These are phyloP conservation scores for Nectriaceae sp. DNA, from an alignment of 2,329 filamentous ascomycete genomes.

Conservation along the genomic window DNA sequence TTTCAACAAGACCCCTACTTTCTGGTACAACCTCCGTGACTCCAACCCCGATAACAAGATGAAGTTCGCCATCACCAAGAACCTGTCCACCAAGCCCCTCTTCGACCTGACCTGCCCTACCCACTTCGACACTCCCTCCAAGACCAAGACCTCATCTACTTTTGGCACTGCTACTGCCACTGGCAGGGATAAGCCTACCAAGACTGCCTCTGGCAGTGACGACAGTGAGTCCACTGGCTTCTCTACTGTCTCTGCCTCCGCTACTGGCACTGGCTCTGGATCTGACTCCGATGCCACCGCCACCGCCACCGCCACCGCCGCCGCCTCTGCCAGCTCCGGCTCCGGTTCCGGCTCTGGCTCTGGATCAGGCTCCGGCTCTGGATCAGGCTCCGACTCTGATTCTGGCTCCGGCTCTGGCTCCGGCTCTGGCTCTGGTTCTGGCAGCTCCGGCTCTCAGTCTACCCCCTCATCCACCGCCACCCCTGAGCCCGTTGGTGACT, in stretches of 20 bases:
- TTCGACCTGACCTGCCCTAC: slow-evolving; percentile 57
- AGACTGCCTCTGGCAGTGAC: not conserved
- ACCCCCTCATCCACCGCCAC: slow-evolving; percentile 1
- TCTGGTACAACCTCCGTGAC: slow-evolving; percentile 64
- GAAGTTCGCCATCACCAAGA: slow-evolving; percentile 58
- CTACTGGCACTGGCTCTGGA: slow-evolving; percentile 4
- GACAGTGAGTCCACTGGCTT: slow-evolving; percentile 14
- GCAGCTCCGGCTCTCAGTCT: slow-evolving; percentile 1
- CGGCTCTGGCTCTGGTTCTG: slow-evolving; percentile 5
- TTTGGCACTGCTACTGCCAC: slow-evolving; percentile 13
- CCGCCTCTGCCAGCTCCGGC: slow-evolving; percentile 11
- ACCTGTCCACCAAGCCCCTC: slow-evolving; percentile 51
- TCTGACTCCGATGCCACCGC: not conserved
- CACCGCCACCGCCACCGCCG: slow-evolving; percentile 7
- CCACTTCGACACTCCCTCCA: slow-evolving; percentile 19
- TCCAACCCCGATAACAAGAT: slow-evolving; percentile 60
- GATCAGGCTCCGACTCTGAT: too few species aligned
- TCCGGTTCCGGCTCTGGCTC: slow-evolving; percentile 14
- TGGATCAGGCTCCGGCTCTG: slow-evolving; percentile 4
- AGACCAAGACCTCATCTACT: slow-evolving; percentile 13
- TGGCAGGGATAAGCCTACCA: not conserved
- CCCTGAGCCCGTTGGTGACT: not conserved
- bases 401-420: too few species aligned
- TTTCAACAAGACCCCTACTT: slow-evolving; percentile 56
- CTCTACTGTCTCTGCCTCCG: slow-evolving; percentile 10